These are phyloP conservation scores for Scheffersomyces titani DNA, from an alignment of 1,139 yeast genomes.

Conservation along the genomic window DNA sequence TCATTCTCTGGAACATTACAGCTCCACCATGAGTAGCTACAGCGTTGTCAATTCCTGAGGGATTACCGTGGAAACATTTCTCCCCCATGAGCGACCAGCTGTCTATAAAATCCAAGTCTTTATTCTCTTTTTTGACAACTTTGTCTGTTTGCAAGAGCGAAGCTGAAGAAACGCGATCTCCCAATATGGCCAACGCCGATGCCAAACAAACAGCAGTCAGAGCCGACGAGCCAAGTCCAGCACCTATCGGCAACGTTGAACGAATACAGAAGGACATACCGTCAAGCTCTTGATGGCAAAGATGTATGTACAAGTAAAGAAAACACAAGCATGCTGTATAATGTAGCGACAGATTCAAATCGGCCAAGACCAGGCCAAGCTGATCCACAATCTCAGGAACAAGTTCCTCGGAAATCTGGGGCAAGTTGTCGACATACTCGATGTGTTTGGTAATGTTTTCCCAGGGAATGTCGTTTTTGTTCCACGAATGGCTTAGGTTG, in stretches of 20 bases:
- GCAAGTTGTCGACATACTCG: slow-evolving; percentile 26
- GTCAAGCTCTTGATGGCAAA: slow-evolving; percentile 49
- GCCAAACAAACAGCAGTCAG: slow-evolving; percentile 85
- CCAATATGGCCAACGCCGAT: slow-evolving; percentile 67
- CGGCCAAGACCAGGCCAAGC: slow-evolving; percentile 44
- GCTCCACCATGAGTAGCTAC: slow-evolving; percentile 98
- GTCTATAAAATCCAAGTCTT: slow-evolving; percentile 66
- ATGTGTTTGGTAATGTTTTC: slow-evolving; percentile 30
- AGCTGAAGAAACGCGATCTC: slow-evolving; percentile 51
- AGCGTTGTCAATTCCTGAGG: slow-evolving; percentile 95
- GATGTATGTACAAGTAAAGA: slow-evolving; percentile 67
- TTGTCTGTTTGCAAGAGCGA: slow-evolving; percentile 25
- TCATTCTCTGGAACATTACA: slow-evolving; percentile 76
- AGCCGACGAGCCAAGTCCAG: slow-evolving; percentile 96
- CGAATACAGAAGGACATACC: slow-evolving; percentile 67
- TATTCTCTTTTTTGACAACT: slow-evolving; percentile 32
- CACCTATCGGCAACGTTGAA: slow-evolving; percentile 92
- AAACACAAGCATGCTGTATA: slow-evolving; percentile 86
- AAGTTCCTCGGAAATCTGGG: slow-evolving; percentile 54
- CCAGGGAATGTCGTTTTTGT: slow-evolving; percentile 62
- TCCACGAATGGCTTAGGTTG: slow-evolving; percentile 64
- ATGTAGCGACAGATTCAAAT: slow-evolving; percentile 58
- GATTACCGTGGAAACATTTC: slow-evolving; percentile 94
- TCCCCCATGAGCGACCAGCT: slow-evolving; percentile 93
- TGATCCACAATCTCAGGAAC: slow-evolving; percentile 59